Evolutionary conservation across 768 basidiomycete genomes (phyloP).

Genomic region (Trametes meyenii): DNA sequence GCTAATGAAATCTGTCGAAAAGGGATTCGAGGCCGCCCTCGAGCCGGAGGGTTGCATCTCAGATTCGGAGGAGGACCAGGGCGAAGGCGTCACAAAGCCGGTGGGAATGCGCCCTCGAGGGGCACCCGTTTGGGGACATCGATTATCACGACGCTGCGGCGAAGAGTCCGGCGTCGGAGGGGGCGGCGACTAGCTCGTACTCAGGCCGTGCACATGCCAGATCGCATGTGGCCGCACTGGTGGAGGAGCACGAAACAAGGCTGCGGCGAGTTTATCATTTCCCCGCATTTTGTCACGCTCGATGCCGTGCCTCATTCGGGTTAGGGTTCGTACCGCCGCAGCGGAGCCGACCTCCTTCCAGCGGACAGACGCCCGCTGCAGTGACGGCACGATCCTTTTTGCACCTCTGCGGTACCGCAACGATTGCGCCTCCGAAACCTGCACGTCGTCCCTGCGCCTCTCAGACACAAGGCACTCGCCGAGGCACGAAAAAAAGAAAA

Average conservation of each 20-base stretch:
- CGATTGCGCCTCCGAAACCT: no score
- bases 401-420: not conserved
- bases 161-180: not conserved
- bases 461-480: no score
- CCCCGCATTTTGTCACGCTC: slow-evolving; percentile 4
- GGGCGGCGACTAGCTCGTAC: not conserved
- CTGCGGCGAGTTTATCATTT: not conserved
- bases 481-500: no score
- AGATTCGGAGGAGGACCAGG: not conserved
- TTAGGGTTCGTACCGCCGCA: not conserved
- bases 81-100: not conserved
- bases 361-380: not conserved
- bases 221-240: not conserved
- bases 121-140: not conserved
- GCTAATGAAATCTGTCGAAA: slow-evolving; percentile 4
- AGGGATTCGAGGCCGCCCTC: slow-evolving; percentile 9
- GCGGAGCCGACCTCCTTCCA: not conserved
- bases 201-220: not conserved
- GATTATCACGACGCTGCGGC: slow-evolving; percentile 2
- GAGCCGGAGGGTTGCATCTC: slow-evolving; percentile 7
- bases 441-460: no score
- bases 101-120: not conserved
- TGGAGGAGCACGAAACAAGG: not conserved
- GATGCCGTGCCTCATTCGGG: not conserved
- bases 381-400: not conserved